Evolutionary conservation across 371 early-diverging fungal species (phyloP), one percentile per base, ranked within the genome.

Genomic region (Apophysomyces ossiformis): DNA sequence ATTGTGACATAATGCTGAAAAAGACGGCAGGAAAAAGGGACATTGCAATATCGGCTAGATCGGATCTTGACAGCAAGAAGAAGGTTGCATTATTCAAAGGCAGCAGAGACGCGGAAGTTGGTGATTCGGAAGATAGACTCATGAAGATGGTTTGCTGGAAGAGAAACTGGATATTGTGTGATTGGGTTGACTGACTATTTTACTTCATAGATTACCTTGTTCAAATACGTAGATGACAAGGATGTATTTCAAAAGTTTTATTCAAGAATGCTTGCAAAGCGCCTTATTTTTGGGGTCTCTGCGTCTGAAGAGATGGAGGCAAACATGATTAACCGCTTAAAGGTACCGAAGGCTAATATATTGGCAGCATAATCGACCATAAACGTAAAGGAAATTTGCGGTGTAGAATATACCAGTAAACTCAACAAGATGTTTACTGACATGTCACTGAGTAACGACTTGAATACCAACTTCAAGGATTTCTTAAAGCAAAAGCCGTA

Each of bases 211-310:
- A 86, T 93, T 66, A 89, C 87, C 0, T 78, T 93, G 37, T 96
- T 95, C 81, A 92, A 92, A 69, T 98, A 94, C 70, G 88, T 97
- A 18, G 96, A 95, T 58, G 96, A 96, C 76, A 93, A 93, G 74
- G 98, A 97, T 69, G 91, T 96, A 8, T 97, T 96, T 79, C 96
- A 96, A 74, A 93, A 94, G 80, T 93, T 93, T 64, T 97, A 97
- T 76, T 88, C 92, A n/a, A 87, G 89, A 64, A 88, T 87, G 81
- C 72, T 97, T 68, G 94, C 96, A 41, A 92, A 93, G 61, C 95
- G 98, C 21, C 81, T 97, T 8, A 92, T 97, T 18, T 85, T 91
- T 69, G 86, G 85, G 37, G 85, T 87, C 4, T 95, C 94, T 8
- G 85, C 87, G 32, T 91, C 91, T 7, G 92, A 93, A 64, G 96